Conservation (phyloP, 257 asterid species). For the Solanum tarijense region DNA sequence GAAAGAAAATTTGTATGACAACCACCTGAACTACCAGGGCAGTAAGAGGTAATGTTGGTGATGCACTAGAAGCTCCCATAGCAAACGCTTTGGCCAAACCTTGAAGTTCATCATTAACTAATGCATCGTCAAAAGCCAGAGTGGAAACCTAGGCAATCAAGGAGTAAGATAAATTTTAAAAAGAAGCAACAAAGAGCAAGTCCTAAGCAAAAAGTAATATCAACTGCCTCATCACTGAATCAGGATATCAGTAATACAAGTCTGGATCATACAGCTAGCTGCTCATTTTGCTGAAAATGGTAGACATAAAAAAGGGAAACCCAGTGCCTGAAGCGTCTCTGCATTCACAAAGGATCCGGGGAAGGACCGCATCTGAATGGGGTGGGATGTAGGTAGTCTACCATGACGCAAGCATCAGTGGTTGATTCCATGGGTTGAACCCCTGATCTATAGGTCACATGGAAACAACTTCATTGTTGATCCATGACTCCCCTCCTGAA, state of each 20-base stretch:
- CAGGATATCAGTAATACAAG: background rate
- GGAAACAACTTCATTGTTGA: background rate
- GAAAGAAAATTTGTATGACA: background rate
- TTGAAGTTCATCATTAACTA: conserved; percentile 51
- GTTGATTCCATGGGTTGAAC: background rate
- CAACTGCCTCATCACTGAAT: background rate
- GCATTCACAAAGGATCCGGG: background rate
- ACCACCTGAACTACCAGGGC: conserved; percentile 77
- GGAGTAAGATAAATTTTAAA: background rate
- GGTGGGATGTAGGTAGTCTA: background rate
- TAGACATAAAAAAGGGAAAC: background rate
- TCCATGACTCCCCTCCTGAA: background rate
- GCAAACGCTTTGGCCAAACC: conserved; percentile 64
- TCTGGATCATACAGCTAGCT: background rate
- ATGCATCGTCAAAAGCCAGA: conserved; percentile 42
- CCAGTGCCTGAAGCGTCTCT: background rate
- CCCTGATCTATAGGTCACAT: background rate
- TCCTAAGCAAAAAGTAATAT: background rate
- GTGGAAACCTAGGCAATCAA: conserved; percentile 51
- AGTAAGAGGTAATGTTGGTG: conserved; percentile 65
- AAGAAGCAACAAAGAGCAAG: background rate
- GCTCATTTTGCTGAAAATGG: background rate
- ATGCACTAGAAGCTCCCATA: conserved; percentile 40
- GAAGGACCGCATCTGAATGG: background rate
- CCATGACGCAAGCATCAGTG: background rate